Conservation (phyloP, 2,329 filamentous ascomycete species). For the Colletotrichum sp. region DNA sequence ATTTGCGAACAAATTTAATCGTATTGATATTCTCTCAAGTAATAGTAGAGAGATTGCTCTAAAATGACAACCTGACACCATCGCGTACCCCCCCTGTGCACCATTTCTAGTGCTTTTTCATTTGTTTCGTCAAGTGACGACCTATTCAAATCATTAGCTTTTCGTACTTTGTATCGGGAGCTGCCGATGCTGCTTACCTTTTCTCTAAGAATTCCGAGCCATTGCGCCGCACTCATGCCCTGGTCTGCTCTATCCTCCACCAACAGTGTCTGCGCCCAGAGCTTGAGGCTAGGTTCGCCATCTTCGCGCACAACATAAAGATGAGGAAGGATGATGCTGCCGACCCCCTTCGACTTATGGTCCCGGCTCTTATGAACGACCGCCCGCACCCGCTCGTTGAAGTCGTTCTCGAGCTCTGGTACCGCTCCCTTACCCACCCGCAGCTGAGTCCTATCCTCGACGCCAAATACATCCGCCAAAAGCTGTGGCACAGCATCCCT, state of each 20-base stretch:
- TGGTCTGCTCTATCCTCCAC: slow-evolving; percentile 96
- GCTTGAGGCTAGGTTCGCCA: slow-evolving; percentile 90
- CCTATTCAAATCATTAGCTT: neutral
- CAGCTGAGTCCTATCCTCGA: slow-evolving; percentile 81
- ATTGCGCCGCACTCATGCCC: slow-evolving; percentile 90
- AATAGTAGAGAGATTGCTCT: neutral
- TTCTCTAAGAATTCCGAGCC: slow-evolving; percentile 89
- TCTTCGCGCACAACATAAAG: slow-evolving; percentile 95
- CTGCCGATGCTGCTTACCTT: slow-evolving; percentile 70
- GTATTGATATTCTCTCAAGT: neutral
- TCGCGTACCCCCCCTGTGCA: neutral
- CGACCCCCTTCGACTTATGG: slow-evolving; percentile 83
- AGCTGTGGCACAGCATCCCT: slow-evolving; percentile 91
- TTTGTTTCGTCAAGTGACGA: neutral
- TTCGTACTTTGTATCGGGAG: neutral
- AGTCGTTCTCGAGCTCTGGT: slow-evolving; percentile 91
- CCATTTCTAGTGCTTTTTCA: neutral
- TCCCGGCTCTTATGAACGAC: slow-evolving; percentile 93
- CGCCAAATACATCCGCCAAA: slow-evolving; percentile 87
- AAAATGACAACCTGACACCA: neutral
- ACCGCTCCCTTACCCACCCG: slow-evolving; percentile 90
- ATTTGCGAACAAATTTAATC: neutral
- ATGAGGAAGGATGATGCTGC: slow-evolving; percentile 91
- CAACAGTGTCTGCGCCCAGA: slow-evolving; percentile 96
- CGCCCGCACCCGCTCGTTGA: slow-evolving; percentile 91